These are phyloP conservation scores for Suillus hirtellus DNA, from an alignment of 768 basidiomycete genomes.

Conservation along the genomic window DNA sequence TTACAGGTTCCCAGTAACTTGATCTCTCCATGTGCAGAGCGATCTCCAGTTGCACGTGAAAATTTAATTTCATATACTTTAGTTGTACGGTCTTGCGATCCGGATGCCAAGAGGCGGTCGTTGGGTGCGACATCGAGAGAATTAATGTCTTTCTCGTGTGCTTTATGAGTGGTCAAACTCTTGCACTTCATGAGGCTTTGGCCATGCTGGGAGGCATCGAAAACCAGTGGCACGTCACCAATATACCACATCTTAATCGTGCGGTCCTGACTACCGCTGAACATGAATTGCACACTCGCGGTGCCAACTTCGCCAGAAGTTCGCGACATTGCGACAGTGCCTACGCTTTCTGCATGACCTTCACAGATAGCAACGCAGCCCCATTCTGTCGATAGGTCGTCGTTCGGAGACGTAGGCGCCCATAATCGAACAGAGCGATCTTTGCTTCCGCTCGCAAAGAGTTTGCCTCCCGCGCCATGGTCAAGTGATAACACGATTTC, in stretches of 20 bases:
- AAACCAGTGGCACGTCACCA: conserved; percentile 43
- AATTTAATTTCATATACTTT: conserved; percentile 85
- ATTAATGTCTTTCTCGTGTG: conserved; percentile 99
- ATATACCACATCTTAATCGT: conserved; percentile 99
- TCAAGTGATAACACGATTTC: conserved; percentile 92
- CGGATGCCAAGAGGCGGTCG: conserved; percentile 85
- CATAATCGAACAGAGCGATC: conserved; percentile 88
- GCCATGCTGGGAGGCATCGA: conserved; percentile 27
- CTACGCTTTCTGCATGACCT: conserved; percentile 93
- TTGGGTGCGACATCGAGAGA: conserved; percentile 91
- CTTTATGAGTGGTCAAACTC: conserved; percentile 83
- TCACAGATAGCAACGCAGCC: conserved; percentile 84
- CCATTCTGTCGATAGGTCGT: conserved; percentile 30
- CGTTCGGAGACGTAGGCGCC: conserved; percentile 40
- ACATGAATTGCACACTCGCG: conserved; percentile 60
- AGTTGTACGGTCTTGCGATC: conserved; percentile 93
- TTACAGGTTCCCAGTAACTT: conserved; percentile 84
- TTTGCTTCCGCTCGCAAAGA: conserved; percentile 91
- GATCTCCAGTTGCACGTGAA: conserved; percentile 37
- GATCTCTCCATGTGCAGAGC: conserved; percentile 63
- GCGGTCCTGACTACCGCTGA: conserved; percentile 95
- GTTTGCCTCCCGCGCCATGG: conserved; percentile 57
- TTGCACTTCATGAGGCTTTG: conserved; percentile 48
- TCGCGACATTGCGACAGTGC: conserved; percentile 84
- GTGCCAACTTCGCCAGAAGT: conserved; percentile 32